phyloP scores from a whole-genome alignment of 805 yeast species.

The Metschnikowia kofuensis region DNA sequence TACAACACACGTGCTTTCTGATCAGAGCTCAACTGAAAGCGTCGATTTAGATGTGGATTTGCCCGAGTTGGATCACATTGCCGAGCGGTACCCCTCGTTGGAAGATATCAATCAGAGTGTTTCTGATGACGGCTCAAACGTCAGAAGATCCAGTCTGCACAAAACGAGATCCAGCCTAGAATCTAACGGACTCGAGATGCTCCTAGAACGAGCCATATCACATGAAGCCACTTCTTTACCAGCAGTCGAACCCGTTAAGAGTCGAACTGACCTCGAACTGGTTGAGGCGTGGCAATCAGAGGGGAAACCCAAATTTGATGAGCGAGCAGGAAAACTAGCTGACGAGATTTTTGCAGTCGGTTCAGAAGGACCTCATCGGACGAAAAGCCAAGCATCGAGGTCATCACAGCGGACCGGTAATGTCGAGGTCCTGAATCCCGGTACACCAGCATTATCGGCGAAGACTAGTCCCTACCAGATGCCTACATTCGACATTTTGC shows the following conservation, averaged over 20 bases:
- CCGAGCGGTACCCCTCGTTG: conserved; percentile 51
- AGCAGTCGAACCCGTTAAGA: background rate
- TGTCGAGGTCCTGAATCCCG: background rate
- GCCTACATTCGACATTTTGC: background rate
- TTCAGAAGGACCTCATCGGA: conserved; percentile 3
- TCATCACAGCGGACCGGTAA: background rate
- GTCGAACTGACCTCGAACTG: conserved; percentile 5
- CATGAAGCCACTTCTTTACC: background rate
- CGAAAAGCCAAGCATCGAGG: background rate
- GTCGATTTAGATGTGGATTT: conserved; percentile 16
- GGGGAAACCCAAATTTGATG: conserved; percentile 21
- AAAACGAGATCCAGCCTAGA: conserved; percentile 2
- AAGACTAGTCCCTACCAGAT: background rate
- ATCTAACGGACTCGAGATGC: conserved; percentile 1
- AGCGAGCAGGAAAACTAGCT: conserved; percentile 34
- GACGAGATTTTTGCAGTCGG: conserved; percentile 39
- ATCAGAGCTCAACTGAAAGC: conserved; percentile 1
- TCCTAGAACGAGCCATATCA: background rate
- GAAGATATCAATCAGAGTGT: conserved; percentile 26
- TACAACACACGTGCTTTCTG: background rate
- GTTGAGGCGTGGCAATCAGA: conserved; percentile 39
- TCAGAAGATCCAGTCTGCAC: background rate
- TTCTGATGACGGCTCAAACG: background rate
- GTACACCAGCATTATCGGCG: background rate
- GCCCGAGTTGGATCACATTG: conserved; percentile 43